Evolutionary conservation across 2,329 filamentous ascomycete genomes (phyloP).

Genomic region (Ophiocordyceps sinensis): DNA sequence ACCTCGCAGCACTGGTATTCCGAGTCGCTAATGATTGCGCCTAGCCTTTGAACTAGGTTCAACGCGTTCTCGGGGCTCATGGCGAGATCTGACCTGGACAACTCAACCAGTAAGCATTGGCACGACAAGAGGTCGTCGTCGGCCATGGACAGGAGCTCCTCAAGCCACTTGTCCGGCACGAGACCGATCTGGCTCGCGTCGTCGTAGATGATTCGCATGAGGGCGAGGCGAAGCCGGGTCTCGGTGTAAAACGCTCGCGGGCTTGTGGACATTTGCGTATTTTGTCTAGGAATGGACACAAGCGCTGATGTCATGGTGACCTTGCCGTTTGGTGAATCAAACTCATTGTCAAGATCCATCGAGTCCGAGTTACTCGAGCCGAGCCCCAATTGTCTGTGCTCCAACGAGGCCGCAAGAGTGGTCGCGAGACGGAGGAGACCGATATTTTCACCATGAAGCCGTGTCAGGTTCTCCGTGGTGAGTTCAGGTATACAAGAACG

Average conservation of each 20-base stretch:
- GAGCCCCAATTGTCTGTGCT: slow-evolving; percentile 8
- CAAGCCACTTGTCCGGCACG: slow-evolving; percentile 35
- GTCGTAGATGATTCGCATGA: slow-evolving; percentile 28
- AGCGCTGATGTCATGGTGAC: slow-evolving; percentile 20
- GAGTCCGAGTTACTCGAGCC: slow-evolving; percentile 27
- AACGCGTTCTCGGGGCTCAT: slow-evolving; percentile 30
- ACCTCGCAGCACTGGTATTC: slow-evolving; percentile 62
- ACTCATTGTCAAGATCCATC: slow-evolving; percentile 55
- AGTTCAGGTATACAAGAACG: slow-evolving; percentile 32
- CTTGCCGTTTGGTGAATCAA: slow-evolving; percentile 44
- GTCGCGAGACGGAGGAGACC: slow-evolving; percentile 29
- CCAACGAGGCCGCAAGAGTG: slow-evolving; percentile 18
- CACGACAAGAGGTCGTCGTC: slow-evolving; percentile 41
- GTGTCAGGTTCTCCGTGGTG: slow-evolving; percentile 19
- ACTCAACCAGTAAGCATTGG: slow-evolving; percentile 31
- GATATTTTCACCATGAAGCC: slow-evolving; percentile 21
- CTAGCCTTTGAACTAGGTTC: slow-evolving; percentile 34
- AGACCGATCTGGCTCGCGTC: slow-evolving; percentile 31
- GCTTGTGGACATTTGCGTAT: slow-evolving; percentile 25
- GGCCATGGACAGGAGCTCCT: slow-evolving; percentile 31
- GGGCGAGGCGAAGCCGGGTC: slow-evolving; percentile 27
- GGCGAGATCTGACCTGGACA: slow-evolving; percentile 40
- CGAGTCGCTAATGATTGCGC: slow-evolving; percentile 36
- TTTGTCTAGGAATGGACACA: slow-evolving; percentile 30
- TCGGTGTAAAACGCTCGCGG: slow-evolving; percentile 32